Evolutionary conservation across 2,329 filamentous ascomycete species (phyloP).

Genomic region (Sphaerulina vaccinii): DNA sequence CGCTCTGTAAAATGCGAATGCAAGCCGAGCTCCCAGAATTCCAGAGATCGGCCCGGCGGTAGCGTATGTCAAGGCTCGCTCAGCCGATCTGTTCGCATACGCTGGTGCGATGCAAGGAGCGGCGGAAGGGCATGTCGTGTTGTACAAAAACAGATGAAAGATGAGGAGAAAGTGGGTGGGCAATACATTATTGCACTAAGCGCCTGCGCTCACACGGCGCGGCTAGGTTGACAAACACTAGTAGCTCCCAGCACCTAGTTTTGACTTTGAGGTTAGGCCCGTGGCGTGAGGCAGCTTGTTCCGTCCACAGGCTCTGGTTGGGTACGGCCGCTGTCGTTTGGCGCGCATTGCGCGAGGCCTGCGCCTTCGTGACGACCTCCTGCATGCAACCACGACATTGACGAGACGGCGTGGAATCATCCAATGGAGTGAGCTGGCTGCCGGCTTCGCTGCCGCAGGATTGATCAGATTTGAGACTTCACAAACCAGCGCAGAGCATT

Average conservation of each 20-base stretch:
- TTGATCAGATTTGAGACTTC: constrained; percentile 8
- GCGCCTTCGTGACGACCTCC: constrained; percentile 13
- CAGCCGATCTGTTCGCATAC: neutral
- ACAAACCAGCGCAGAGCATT: constrained; percentile 11
- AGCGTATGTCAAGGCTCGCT: neutral
- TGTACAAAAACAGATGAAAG: constrained; percentile 14
- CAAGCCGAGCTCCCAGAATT: constrained; percentile 11
- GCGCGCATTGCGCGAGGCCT: constrained; percentile 11
- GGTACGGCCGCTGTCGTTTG: constrained; percentile 1
- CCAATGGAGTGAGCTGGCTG: constrained; percentile 9
- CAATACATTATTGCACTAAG: constrained; percentile 19
- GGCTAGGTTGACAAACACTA: constrained; percentile 10
- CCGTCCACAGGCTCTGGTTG: constrained; percentile 7
- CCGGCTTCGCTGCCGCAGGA: neutral
- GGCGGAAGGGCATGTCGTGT: constrained; percentile 8
- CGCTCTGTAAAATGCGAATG: constrained; percentile 2
- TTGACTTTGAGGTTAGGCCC: constrained; percentile 14
- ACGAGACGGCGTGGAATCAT: neutral
- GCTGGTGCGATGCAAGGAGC: constrained; percentile 18
- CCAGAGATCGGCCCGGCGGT: constrained; percentile 9
- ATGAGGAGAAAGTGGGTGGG: constrained; percentile 24
- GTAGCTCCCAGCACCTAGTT: constrained; percentile 14
- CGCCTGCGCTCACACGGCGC: constrained; percentile 14
- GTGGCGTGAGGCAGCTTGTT: constrained; percentile 9
- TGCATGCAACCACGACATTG: constrained; percentile 15